Percentiles rank a stretch among this genome's conserved stretches.
phyloP scores from a whole-genome alignment of 2,329 filamentous ascomycete genomes.

The Fusarium brevicatenulatum region DNA sequence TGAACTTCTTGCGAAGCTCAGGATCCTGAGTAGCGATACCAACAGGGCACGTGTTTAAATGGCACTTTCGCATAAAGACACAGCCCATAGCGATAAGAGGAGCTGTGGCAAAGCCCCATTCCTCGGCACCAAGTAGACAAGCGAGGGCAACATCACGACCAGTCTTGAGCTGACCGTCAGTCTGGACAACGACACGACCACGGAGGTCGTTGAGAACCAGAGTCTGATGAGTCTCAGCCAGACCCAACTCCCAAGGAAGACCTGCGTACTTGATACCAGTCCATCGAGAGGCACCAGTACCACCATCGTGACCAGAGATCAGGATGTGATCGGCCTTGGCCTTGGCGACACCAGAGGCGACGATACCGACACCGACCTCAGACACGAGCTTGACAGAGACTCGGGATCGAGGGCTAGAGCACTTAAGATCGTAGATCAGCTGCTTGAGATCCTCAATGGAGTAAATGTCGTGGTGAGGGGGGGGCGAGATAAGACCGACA shows the following conservation, averaged over 20 bases:
- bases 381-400: constrained; percentile 98
- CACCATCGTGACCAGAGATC: constrained; percentile 96
- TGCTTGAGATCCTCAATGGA: constrained; percentile 98
- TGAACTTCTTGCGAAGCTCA: constrained; percentile 93
- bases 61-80: constrained; percentile 90
- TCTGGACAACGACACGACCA: constrained; percentile 95
- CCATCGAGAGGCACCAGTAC: constrained; percentile 96
- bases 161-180: constrained; percentile 92
- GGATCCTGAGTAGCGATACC: constrained; percentile 96
- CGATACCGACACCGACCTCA: constrained; percentile 96
- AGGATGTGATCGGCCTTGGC: constrained; percentile 97
- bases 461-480: constrained; percentile 98
- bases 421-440: constrained; percentile 97
- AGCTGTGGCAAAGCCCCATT: constrained; percentile 96
- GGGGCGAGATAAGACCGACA: constrained; percentile 94
- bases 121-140: constrained; percentile 94
- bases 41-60: constrained; percentile 82
- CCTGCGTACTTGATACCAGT: constrained; percentile 99
- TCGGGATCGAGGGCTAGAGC: constrained; percentile 89
- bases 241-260: constrained; percentile 95
- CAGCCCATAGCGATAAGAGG: constrained; percentile 97
- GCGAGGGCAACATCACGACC: constrained; percentile 94
- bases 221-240: constrained; percentile 97
- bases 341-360: constrained; percentile 96
- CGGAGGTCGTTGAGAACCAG: constrained; percentile 94